Conservation (phyloP, 225 moss, liverwort and hornwort genomes). For the Bryoerythrophyllum caledonicum region DNA sequence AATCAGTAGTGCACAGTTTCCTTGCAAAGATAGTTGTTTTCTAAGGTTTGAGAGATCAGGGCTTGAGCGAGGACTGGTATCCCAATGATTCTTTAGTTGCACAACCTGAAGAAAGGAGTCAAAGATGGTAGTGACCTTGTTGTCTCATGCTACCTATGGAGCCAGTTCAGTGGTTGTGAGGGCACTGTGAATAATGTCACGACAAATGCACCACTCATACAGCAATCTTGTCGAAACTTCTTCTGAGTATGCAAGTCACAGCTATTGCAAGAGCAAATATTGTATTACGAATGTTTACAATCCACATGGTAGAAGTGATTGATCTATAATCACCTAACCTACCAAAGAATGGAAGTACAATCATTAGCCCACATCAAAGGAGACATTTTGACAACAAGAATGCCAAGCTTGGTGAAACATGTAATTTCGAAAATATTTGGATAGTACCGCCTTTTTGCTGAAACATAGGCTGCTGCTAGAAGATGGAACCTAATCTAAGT, state of each 20-base stretch:
- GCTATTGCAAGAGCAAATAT: not conserved
- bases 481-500: not conserved
- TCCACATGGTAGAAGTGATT: not conserved
- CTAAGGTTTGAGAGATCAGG: no score
- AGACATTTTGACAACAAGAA: not conserved
- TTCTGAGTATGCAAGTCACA: not conserved
- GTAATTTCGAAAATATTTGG: not conserved
- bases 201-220: no score
- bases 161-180: no score
- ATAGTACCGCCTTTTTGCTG: not conserved
- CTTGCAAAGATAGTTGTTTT: no score
- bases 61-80: no score
- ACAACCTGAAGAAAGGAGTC: no score
- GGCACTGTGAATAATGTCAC: no score
- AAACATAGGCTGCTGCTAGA: not conserved
- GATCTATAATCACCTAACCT: not conserved
- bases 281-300: not conserved
- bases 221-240: not conserved
- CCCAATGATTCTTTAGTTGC: no score
- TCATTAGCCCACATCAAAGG: not conserved
- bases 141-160: no score
- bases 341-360: slow-evolving; percentile 17
- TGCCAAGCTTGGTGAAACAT: not conserved
- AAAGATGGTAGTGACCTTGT: no score
- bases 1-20: no score